Evolutionary conservation across 2,329 filamentous ascomycete genomes (phyloP).

Genomic region (Colletotrichum orchidophilum): DNA sequence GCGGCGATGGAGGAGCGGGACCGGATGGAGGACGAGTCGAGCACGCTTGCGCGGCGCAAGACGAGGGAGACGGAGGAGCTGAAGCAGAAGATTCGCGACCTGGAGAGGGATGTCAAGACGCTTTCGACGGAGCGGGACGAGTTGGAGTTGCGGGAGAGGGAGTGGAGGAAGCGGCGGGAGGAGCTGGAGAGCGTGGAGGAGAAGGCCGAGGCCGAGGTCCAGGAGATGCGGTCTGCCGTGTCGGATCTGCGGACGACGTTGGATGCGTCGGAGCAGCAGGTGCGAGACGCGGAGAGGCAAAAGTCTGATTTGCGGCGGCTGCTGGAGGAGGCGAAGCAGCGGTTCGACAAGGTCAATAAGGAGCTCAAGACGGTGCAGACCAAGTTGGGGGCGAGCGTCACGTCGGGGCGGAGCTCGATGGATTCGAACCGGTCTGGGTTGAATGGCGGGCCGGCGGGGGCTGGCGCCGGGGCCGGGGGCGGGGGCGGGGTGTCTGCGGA

Average conservation of each 20-base stretch:
- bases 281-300: constrained; percentile 84
- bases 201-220: constrained; percentile 76
- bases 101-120: constrained; percentile 79
- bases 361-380: constrained; percentile 64
- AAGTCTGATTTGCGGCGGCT: constrained; percentile 77
- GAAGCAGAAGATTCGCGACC: constrained; percentile 79
- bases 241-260: constrained; percentile 80
- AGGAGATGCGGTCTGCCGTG: constrained; percentile 81
- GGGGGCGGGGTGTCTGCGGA: constrained; percentile 49
- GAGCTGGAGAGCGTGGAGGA: constrained; percentile 78
- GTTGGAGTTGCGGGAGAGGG: constrained; percentile 76
- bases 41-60: constrained; percentile 77
- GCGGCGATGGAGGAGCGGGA: constrained; percentile 93
- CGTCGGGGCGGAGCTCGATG: constrained; percentile 53
- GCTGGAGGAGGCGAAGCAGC: constrained; percentile 79
- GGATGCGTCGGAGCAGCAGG: constrained; percentile 87
- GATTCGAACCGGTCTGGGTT: constrained; percentile 56
- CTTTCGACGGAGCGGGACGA: constrained; percentile 81
- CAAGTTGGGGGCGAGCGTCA: constrained; percentile 47
- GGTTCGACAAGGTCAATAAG: constrained; percentile 83
- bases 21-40: constrained; percentile 89
- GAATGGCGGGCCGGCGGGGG: constrained; percentile 42
- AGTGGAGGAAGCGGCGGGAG: constrained; percentile 77
- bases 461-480: constrained; percentile 14
- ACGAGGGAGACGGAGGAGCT: constrained; percentile 89